Evolutionary conservation across 805 yeast genomes (phyloP), one percentile per base, ranked within the genome.

Genomic region (Yarrowia bubula): DNA sequence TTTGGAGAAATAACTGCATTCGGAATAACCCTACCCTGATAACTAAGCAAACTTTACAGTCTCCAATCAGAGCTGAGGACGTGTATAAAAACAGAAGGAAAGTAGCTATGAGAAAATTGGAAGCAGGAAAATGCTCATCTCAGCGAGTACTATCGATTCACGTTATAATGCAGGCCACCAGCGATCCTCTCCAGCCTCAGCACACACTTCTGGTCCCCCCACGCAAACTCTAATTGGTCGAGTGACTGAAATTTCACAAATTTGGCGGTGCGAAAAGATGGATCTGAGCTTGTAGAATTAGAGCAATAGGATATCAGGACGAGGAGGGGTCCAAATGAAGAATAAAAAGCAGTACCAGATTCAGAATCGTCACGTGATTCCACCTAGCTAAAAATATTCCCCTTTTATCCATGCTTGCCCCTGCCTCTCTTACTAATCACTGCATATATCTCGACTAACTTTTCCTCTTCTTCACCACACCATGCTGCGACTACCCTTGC

Each of bases 181-280:
- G n/a, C n/a, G n/a, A n/a, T n/a, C n/a, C n/a, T n/a, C n/a, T n/a
- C n/a, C n/a, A n/a, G n/a, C n/a, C n/a, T n/a, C n/a, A 22, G 5
- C 28, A 3, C 28, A 22, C 28, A 22, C 28, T 22, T 3, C 4
- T 22, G 4, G 28, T 22, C 28, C 3, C 28, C 28, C 28, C 28
- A 22, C 28, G 28, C 28, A 22, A 22, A 22, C 28, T 22, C 28
- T 22, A 22, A 22, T 22, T 22, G 33, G 42, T 50, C 57, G 41
- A 18, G 42, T 50, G 57, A 50, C 57, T 15, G 53, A 50, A 50
- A 50, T 50, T 50, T 50, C 57, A 50, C 42, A 50, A 50, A 35
- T 50, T 50, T 35, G 17, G 18, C 53, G 6, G 28, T 22, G 28
- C 28, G 28, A 3, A 3, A 3, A 3, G 3, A 22, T 22, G 28